A percentile compares a stretch with the other conserved stretches of the same genome.
Conservation (phyloP, 129 eudicot genomes). For the Silybum marianum region DNA sequence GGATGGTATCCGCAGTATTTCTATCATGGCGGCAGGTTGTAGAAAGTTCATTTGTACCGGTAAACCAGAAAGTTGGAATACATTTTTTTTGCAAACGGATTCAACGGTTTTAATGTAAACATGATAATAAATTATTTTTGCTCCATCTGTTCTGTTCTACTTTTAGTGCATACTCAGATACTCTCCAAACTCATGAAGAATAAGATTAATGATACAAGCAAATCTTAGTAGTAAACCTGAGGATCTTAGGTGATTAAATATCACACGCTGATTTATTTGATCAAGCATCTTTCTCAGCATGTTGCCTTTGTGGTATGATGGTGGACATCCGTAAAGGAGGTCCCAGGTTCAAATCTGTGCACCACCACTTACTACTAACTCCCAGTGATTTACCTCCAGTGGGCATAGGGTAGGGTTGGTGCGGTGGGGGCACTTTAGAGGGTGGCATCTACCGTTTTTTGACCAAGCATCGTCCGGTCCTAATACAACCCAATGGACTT, state of each 20-base stretch:
- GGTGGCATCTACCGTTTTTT: too few relatives aligned
- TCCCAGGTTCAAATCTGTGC: too few relatives aligned
- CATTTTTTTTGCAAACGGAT: neutral
- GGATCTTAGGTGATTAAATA: too few relatives aligned
- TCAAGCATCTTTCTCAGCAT: too few relatives aligned
- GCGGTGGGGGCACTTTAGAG: too few relatives aligned
- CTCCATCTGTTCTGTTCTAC: neutral
- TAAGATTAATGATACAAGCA: neutral
- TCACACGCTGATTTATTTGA: too few relatives aligned
- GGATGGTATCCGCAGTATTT: neutral
- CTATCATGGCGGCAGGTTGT: neutral
- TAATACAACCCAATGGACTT: neutral
- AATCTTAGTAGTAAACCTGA: neutral
- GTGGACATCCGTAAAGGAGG: too few relatives aligned
- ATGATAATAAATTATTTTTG: neutral
- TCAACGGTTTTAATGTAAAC: neutral
- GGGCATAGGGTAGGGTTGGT: too few relatives aligned
- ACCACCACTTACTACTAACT: too few relatives aligned
- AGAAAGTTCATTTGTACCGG: neutral
- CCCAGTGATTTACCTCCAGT: too few relatives aligned
- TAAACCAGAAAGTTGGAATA: neutral
- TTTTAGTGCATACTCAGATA: neutral
- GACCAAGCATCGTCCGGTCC: neutral
- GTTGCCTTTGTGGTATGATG: too few relatives aligned
- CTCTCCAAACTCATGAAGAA: neutral